Evolutionary conservation across 345 rosid genomes (phyloP).

Genomic region (Adansonia digitata): DNA sequence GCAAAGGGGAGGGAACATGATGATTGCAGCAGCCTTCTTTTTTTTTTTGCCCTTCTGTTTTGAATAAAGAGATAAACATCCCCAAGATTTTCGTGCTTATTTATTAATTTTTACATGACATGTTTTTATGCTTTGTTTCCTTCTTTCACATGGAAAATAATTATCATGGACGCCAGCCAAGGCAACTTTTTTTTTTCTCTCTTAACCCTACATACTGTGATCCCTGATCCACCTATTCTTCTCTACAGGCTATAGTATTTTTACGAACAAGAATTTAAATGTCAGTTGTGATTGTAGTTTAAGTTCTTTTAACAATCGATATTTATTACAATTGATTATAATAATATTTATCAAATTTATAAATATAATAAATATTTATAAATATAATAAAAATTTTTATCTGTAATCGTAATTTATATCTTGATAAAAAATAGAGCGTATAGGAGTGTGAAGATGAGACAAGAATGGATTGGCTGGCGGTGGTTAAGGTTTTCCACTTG

Average conservation of each 20-base stretch:
- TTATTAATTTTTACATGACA: background rate
- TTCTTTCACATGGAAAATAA: slow-evolving; percentile 30
- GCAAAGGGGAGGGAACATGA: slow-evolving; percentile 44
- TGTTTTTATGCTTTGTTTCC: slow-evolving; percentile 3
- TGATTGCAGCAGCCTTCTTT: slow-evolving; percentile 31
- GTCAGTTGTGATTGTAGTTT: no score
- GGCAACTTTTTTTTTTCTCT: background rate
- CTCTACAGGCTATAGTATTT: no score
- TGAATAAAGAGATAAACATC: slow-evolving; percentile 19
- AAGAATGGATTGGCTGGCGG: background rate
- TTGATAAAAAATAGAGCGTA: background rate
- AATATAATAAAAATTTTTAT: no score
- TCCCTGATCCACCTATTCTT: background rate
- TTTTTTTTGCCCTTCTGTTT: background rate
- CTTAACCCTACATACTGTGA: background rate
- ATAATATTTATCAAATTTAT: no score
- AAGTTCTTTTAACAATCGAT: no score
- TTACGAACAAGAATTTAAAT: no score
- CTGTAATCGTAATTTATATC: no score
- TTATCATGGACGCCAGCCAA: slow-evolving; percentile 23
- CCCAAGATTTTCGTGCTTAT: slow-evolving; percentile 27
- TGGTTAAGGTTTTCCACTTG: background rate
- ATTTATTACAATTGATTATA: no score
- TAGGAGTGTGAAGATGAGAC: background rate
- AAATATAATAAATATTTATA: no score